phyloP scores from a whole-genome alignment of 2,329 filamentous ascomycete species.

The Cercospora sesami region DNA sequence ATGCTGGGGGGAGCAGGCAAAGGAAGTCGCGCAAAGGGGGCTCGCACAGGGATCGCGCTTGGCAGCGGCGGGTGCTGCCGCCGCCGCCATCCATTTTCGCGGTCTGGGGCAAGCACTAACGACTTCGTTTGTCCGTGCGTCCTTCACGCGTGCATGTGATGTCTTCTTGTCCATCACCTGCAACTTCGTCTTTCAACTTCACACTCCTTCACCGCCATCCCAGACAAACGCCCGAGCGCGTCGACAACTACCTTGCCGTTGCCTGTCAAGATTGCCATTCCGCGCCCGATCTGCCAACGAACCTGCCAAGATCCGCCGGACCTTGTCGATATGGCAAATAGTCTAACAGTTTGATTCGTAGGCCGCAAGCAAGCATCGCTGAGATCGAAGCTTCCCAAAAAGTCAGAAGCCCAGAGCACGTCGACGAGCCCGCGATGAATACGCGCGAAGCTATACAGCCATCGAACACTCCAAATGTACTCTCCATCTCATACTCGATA shows the following conservation, averaged over 20 bases:
- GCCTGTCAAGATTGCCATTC: neutral
- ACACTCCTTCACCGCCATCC: neutral
- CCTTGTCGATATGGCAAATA: neutral
- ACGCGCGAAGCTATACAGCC: slow-evolving; percentile 82
- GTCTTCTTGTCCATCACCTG: neutral
- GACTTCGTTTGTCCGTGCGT: slow-evolving; percentile 7
- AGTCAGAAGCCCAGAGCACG: neutral
- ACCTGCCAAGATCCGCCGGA: neutral
- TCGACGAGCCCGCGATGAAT: slow-evolving; percentile 65
- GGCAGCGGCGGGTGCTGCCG: slow-evolving; percentile 12
- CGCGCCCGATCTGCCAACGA: neutral
- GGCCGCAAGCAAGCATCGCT: neutral
- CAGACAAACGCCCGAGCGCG: neutral
- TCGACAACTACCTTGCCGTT: neutral
- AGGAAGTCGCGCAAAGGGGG: slow-evolving; percentile 24
- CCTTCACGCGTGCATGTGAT: slow-evolving; percentile 9
- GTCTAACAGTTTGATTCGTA: neutral
- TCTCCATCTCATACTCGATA: slow-evolving; percentile 83
- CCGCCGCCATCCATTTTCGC: slow-evolving; percentile 10
- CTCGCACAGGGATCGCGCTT: slow-evolving; percentile 19
- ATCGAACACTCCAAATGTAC: slow-evolving; percentile 69
- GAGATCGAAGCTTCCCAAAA: neutral
- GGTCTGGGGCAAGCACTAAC: slow-evolving; percentile 4
- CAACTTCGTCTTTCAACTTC: neutral
- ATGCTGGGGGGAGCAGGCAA: slow-evolving; percentile 18